Conservation (phyloP, 352 stramenopile genomes). For the Pythium oligandrum region DNA sequence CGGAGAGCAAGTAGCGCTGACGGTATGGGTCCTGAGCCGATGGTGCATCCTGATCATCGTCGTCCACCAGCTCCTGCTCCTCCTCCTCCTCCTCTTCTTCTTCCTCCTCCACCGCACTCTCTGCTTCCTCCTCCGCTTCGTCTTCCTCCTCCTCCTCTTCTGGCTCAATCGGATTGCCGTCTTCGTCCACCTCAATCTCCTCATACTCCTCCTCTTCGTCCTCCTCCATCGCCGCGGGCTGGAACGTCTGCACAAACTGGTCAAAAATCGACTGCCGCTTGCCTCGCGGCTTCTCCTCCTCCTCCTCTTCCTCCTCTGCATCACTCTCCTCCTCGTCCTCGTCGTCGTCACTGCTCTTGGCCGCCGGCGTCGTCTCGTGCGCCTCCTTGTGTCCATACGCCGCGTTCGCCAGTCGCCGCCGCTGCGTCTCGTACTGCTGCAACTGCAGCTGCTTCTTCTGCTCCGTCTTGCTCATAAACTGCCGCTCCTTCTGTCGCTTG, state of each 20-base stretch:
- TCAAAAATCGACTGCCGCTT: slow-evolving; percentile 52
- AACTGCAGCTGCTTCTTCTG: slow-evolving; percentile 47
- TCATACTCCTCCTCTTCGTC: slow-evolving; percentile 35
- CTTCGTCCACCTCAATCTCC: slow-evolving; percentile 36
- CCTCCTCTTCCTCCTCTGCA: slow-evolving; percentile 13
- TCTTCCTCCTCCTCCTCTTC: slow-evolving; percentile 34
- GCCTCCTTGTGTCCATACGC: slow-evolving; percentile 30
- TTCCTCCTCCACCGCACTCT: slow-evolving; percentile 10
- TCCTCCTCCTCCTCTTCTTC: slow-evolving; percentile 13
- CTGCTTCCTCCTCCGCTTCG: slow-evolving; percentile 15
- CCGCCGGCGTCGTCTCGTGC: slow-evolving; percentile 7
- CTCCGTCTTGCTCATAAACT: slow-evolving; percentile 38
- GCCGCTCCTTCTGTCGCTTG: slow-evolving; percentile 31
- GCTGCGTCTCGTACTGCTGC: slow-evolving; percentile 30
- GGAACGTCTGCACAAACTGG: slow-evolving; percentile 69
- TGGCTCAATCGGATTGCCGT: slow-evolving; percentile 30
- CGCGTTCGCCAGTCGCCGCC: slow-evolving; percentile 28
- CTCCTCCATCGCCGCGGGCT: slow-evolving; percentile 13
- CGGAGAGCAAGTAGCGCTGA: slow-evolving; percentile 47
- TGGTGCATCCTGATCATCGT: slow-evolving; percentile 24
- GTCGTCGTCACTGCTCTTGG: slow-evolving; percentile 8
- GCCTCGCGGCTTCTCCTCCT: slow-evolving; percentile 4
- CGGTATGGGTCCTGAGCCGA: slow-evolving; percentile 54
- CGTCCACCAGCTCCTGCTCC: slow-evolving; percentile 9
- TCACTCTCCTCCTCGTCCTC: slow-evolving; percentile 16